Evolutionary conservation across 1,284 basidiomycete genomes (phyloP), one percentile per base, ranked within the genome.

Genomic region (Pyrrhoderma lamaoense): DNA sequence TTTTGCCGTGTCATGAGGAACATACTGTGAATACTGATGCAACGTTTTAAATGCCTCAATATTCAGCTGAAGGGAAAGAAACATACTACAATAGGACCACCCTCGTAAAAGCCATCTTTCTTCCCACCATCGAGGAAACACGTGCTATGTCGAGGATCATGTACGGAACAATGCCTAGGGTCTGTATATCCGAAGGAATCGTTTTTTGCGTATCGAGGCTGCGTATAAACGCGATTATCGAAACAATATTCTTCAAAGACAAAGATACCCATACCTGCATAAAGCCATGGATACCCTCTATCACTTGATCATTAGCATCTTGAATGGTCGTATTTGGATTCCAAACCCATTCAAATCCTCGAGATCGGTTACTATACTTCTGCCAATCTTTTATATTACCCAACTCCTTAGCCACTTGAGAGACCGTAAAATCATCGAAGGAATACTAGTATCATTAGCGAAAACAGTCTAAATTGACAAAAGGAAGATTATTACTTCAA

Each of bases 121-220:
- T 76, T 75, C 1, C 66, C 68, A 2, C 76, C 73, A 57, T 80
- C 75, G 55, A 83, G 63, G 66, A 79, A 83, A 58, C 80, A 83
- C 1, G 76, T 78, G 2, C 77, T 69, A 31, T 72, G 64, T 3
- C 64, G 63, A 0, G 79, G 79, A 58, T 81, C 79, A 54, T 82
- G 73, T 36, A 75, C 68, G 59, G 79, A 81, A 59, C 80, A 84
- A 62, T 82, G 80, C 22, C 80, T 65, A 0, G 81, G 80, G 61
- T 83, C 80, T 3, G 79, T 82, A 54, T 74, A 80, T 58, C 76
- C 77, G 63, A 76, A 83, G 0, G 74, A 76, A 2, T 80, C 80
- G 57, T 81, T 74, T 2, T 21, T 27, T 11, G 69, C 65, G 56
- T 77, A 80, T 11, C 76, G 70, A 11, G 76, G 79, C 76, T 82